A percentile compares a stretch with the other conserved stretches of the same genome.
phyloP scores from a whole-genome alignment of 345 rosid species.

The Laguncularia racemosa region DNA sequence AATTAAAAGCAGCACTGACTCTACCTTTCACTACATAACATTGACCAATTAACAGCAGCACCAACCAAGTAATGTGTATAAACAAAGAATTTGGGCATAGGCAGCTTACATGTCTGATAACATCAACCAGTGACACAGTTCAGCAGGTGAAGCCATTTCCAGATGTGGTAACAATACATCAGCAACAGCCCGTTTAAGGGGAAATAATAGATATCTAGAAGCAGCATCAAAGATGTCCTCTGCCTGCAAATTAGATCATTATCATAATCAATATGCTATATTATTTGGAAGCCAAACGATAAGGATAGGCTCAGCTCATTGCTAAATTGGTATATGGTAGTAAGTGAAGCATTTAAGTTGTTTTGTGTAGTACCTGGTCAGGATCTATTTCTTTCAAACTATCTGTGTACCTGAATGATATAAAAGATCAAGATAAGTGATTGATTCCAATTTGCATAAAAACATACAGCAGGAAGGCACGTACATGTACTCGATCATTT shows the following conservation, averaged over 20 bases:
- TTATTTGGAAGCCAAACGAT: no score
- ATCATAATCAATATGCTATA: no score
- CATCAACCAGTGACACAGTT: slow-evolving; percentile 83
- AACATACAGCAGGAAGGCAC: slow-evolving; percentile 11
- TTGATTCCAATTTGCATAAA: no score
- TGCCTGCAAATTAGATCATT: slow-evolving; percentile 42
- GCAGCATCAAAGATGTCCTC: slow-evolving; percentile 97
- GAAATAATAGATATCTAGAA: slow-evolving; percentile 86
- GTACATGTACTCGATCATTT: slow-evolving; percentile 93
- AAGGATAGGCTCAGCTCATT: no score
- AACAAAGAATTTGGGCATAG: neutral
- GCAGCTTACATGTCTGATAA: slow-evolving; percentile 76
- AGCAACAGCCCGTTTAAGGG: slow-evolving; percentile 95
- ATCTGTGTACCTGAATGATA: slow-evolving; percentile 80
- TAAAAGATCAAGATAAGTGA: no score
- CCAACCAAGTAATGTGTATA: no score
- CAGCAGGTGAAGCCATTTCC: slow-evolving; percentile 76
- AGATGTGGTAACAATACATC: slow-evolving; percentile 76
- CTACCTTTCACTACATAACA: neutral
- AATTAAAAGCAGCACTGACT: no score
- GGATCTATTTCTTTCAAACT: slow-evolving; percentile 75
- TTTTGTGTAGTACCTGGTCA: slow-evolving; percentile 49
- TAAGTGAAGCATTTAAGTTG: neutral
- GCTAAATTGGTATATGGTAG: neutral
- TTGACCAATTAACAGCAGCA: neutral